Evolutionary conservation across 2,329 filamentous ascomycete genomes (phyloP).

Genomic region (Pezicula carpinea): DNA sequence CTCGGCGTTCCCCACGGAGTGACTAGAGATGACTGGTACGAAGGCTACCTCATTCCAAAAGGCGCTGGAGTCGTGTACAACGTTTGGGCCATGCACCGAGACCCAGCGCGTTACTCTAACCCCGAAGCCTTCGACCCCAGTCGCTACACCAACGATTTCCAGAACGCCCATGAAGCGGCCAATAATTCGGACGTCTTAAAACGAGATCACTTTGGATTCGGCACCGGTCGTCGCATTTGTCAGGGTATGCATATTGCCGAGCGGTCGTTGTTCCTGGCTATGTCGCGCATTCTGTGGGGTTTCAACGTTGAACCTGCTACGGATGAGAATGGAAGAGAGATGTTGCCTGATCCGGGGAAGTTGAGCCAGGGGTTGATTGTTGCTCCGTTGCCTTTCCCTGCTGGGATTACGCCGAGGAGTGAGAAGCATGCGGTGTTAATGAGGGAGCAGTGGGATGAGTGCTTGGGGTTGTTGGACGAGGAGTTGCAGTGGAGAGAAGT

Average conservation of each 20-base stretch:
- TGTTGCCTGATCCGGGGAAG: constrained; percentile 32
- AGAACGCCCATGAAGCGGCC: constrained; percentile 8
- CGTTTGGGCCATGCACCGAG: constrained; percentile 39
- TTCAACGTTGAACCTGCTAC: constrained; percentile 18
- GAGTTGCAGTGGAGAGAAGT: neutral
- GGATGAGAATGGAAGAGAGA: constrained; percentile 24
- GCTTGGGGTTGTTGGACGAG: neutral
- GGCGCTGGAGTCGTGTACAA: constrained; percentile 36
- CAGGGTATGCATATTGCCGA: constrained; percentile 52
- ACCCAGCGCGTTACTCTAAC: constrained; percentile 36
- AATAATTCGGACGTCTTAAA: constrained; percentile 34
- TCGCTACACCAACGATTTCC: neutral
- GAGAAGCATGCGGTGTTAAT: constrained; percentile 25
- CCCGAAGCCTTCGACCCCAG: constrained; percentile 32
- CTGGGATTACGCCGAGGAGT: constrained; percentile 28
- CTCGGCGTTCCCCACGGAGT: constrained; percentile 33
- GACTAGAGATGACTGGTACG: constrained; percentile 37
- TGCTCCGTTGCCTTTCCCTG: constrained; percentile 32
- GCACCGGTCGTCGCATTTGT: constrained; percentile 51
- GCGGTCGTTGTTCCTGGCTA: constrained; percentile 39
- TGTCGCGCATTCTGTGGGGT: constrained; percentile 34
- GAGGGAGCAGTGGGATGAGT: constrained; percentile 17
- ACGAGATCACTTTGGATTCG: constrained; percentile 50
- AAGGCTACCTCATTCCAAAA: constrained; percentile 42
- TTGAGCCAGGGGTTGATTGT: constrained; percentile 34